Conservation (phyloP, 2,329 filamentous ascomycete genomes). For the Ascochyta pisi region DNA sequence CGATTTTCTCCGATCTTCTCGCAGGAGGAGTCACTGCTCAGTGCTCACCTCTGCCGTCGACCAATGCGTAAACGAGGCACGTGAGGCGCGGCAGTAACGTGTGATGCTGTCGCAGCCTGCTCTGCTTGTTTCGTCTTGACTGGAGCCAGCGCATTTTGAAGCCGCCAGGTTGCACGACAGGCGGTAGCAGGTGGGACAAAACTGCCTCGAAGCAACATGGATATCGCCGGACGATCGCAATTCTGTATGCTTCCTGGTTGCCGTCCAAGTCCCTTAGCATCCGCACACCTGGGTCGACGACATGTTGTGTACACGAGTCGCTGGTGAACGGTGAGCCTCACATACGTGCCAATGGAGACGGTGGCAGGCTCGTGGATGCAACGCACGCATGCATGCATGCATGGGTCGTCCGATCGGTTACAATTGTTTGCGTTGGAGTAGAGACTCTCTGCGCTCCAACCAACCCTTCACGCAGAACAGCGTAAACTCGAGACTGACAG, state of each 20-base stretch:
- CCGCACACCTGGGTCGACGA: conserved; percentile 21
- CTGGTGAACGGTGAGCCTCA: conserved; percentile 5
- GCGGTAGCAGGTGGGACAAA: conserved; percentile 16
- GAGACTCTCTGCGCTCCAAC: conserved; percentile 3
- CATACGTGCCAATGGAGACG: not conserved
- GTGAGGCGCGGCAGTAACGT: conserved; percentile 24
- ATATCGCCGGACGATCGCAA: conserved; percentile 15
- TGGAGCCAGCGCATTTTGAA: conserved; percentile 42
- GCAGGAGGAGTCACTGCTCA: conserved; percentile 20
- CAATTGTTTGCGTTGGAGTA: not conserved
- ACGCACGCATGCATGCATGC: conserved; percentile 8
- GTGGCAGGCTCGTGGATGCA: conserved; percentile 9
- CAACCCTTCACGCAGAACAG: not conserved
- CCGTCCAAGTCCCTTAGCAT: conserved; percentile 12
- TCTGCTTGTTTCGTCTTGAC: conserved; percentile 29
- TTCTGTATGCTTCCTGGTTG: conserved; percentile 12
- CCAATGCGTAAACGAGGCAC: conserved; percentile 18
- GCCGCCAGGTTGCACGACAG: conserved; percentile 32
- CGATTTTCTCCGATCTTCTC: conserved; percentile 33
- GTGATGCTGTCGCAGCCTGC: conserved; percentile 23
- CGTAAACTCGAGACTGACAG: conserved; percentile 3
- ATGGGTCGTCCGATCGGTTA: not conserved
- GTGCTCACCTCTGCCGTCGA: conserved; percentile 20
- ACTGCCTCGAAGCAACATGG: conserved; percentile 14
- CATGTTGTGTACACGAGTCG: conserved; percentile 7